These are phyloP conservation scores for Candida glaebosa DNA, from an alignment of 805 yeast species.

Conservation along the genomic window DNA sequence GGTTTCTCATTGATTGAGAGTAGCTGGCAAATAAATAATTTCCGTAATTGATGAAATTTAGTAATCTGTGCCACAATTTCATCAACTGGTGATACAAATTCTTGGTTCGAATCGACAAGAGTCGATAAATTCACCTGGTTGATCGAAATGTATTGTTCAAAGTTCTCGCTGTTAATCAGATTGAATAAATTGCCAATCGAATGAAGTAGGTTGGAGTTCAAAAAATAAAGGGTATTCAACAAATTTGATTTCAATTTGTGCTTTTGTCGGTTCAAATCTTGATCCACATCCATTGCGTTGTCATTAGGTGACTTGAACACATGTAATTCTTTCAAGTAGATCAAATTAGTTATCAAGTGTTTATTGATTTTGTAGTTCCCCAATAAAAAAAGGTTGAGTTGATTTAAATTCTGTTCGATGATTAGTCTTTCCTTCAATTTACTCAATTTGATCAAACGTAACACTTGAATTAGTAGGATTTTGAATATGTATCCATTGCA, in stretches of 20 bases:
- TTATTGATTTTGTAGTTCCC: slow-evolving; percentile 35
- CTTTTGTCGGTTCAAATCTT: slow-evolving; percentile 3
- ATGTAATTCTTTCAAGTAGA: slow-evolving; percentile 29
- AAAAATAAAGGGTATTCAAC: slow-evolving; percentile 23
- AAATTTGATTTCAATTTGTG: slow-evolving; percentile 15
- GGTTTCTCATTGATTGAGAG: slow-evolving; percentile 32
- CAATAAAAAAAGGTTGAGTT: slow-evolving; percentile 27
- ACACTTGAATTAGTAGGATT: slow-evolving; percentile 24
- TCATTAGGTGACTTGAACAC: slow-evolving; percentile 17
- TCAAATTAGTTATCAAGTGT: slow-evolving; percentile 28
- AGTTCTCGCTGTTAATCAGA: slow-evolving; percentile 30
- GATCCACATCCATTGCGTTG: not conserved
- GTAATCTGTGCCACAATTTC: slow-evolving; percentile 10
- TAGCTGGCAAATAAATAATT: slow-evolving; percentile 36
- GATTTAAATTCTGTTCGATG: slow-evolving; percentile 19
- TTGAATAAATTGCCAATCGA: slow-evolving; percentile 30
- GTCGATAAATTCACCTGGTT: slow-evolving; percentile 26
- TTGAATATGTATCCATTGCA: slow-evolving; percentile 25
- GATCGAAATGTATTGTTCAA: slow-evolving; percentile 39
- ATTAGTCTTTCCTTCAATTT: slow-evolving; percentile 21
- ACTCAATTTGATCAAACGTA: slow-evolving; percentile 24
- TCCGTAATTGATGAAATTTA: slow-evolving; percentile 34
- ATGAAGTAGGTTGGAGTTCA: slow-evolving; percentile 25
- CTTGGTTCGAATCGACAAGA: slow-evolving; percentile 10
- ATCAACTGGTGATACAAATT: slow-evolving; percentile 7